A percentile compares a stretch with the other conserved stretches of the same genome.
Conservation (phyloP, 305 asterid species). For the Solanum chacoense region DNA sequence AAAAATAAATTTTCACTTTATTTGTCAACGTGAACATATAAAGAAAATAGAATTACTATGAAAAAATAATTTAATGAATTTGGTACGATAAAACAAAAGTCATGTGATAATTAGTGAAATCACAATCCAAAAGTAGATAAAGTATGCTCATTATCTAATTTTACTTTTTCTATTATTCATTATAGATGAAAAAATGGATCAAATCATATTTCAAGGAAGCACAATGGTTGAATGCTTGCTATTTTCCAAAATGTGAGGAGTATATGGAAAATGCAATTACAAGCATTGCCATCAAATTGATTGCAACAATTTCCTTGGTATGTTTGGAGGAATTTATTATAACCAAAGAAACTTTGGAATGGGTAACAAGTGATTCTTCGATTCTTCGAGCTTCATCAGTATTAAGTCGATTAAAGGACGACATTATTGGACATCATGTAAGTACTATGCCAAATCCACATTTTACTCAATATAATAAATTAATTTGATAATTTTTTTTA, state of each 20-base stretch:
- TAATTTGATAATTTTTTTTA: too few species aligned
- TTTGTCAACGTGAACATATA: too few species aligned
- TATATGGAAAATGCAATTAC: background rate
- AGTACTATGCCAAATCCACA: too few species aligned
- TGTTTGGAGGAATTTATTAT: background rate
- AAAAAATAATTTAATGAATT: too few species aligned
- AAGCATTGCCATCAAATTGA: background rate
- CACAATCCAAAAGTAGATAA: too few species aligned
- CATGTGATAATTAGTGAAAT: too few species aligned
- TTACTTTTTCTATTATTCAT: background rate
- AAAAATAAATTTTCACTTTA: too few species aligned
- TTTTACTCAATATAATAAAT: too few species aligned
- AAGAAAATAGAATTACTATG: too few species aligned
- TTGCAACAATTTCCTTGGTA: background rate
- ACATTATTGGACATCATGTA: background rate
- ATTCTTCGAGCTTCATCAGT: background rate
- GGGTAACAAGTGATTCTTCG: background rate
- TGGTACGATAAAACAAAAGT: too few species aligned
- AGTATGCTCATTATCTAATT: too few species aligned
- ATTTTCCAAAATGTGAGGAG: slow-evolving; percentile 7
- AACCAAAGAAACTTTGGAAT: background rate
- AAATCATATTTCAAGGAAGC: slow-evolving; percentile 1
- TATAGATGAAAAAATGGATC: background rate
- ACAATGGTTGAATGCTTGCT: background rate
- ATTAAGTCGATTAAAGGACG: background rate